Base-by-base conservation (phyloP, 2,329 filamentous ascomycete species). In the Ustulina deusta region DNA sequence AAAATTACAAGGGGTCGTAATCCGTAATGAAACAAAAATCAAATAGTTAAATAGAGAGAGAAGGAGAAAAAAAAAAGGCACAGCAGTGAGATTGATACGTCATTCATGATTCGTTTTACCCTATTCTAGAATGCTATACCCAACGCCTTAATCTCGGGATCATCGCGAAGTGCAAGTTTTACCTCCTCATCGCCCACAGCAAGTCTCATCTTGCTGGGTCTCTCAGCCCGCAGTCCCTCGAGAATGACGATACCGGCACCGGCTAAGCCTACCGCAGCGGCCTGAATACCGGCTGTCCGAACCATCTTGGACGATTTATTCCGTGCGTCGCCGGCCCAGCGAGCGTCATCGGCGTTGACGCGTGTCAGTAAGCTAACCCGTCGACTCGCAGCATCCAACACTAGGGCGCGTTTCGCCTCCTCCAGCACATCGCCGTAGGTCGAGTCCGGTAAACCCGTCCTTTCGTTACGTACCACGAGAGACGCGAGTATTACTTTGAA, bases 131-230 rank as follows among this genome's bases (percentile, higher is more conserved):
- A 76, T 65, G 76, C 73, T 71, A 94, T 86, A 34, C 93, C 93
- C 75, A 97, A 83, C 44, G 91, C 90, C 79, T 90, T 94, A 63
- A 97, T 90, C 77, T 97, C 93, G 7, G 88, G 88, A 81, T 99
- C 96, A 72, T 97, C 94, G 67, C 91, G 89, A 73, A 98, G 89
- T 34, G 95, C 96, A 77, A 93, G 87, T 77, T 91, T 91, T 32
- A 99, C 89, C 80, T 99, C 95, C 75, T 98, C 95, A 68, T 97
- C 93, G 13, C 93, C 92, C 72, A 98, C 90, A 25, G 93, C 90
- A 64, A 99, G 84, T 64, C 95, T 86, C 46, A 99, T 88, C 79
- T 97, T 94, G 64, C 93, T 95, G 25, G 93, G 93, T 49, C 96
- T 86, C 77, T 98, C 95, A 0, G 94, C 91, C 71, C 90, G 90